Percentiles rank a stretch among this genome's conserved stretches.
Conservation (phyloP, 208 protist species). For the Trypanosoma grayi region DNA sequence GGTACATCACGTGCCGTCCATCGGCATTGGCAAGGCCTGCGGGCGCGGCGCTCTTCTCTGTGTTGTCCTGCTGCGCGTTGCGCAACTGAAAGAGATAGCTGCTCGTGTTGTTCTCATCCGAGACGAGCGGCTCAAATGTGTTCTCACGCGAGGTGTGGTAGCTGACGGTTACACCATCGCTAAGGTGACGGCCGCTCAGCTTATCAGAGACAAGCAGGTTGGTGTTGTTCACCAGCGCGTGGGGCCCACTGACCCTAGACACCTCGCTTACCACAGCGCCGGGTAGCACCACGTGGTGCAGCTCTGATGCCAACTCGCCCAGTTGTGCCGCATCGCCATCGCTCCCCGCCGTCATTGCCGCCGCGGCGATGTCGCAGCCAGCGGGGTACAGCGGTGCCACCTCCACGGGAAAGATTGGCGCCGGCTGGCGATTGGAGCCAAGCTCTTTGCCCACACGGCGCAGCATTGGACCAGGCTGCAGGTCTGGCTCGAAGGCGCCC, state of each 20-base stretch:
- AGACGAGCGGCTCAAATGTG: constrained; percentile 60
- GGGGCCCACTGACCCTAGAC: constrained; percentile 34
- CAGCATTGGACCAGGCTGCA: constrained; percentile 41
- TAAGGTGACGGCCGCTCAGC: constrained; percentile 18
- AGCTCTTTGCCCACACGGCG: constrained; percentile 40
- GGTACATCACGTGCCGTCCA: constrained; percentile 59
- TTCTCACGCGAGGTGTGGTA: constrained; percentile 62
- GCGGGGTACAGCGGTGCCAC: constrained; percentile 71
- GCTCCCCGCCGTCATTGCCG: constrained; percentile 22
- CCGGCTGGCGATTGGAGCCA: constrained; percentile 19
- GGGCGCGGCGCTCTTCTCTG: not conserved
- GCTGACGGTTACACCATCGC: constrained; percentile 32
- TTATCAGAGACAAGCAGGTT: constrained; percentile 68
- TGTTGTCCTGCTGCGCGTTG: not conserved
- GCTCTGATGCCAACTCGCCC: constrained; percentile 39
- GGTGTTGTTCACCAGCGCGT: constrained; percentile 64
- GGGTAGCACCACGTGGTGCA: constrained; percentile 67
- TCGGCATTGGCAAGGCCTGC: constrained; percentile 39
- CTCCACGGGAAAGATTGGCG: constrained; percentile 68
- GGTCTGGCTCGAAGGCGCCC: constrained; percentile 43
- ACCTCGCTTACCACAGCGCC: constrained; percentile 42
- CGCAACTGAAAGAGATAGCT: constrained; percentile 61
- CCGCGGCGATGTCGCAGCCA: constrained; percentile 35
- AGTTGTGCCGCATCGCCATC: constrained; percentile 28
- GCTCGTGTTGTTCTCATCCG: constrained; percentile 56